Evolutionary conservation across 345 rosid species (phyloP).

Genomic region (Populus simonii): DNA sequence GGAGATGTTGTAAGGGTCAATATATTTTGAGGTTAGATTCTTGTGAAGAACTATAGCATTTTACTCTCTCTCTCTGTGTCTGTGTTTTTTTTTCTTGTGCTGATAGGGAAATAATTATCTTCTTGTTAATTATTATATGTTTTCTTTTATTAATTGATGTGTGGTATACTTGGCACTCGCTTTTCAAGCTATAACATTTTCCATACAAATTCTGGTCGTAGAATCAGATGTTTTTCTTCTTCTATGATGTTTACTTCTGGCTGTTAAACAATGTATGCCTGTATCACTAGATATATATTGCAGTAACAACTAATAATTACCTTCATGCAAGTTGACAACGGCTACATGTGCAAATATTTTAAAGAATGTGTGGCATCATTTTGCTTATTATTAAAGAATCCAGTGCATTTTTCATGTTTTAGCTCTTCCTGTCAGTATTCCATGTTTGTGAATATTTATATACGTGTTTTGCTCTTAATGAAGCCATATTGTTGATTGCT

Average conservation of each 20-base stretch:
- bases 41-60: not conserved
- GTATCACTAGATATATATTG: not conserved
- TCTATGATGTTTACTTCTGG: not conserved
- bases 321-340: not conserved
- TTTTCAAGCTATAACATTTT: not conserved
- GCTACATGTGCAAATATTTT: not conserved
- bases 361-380: not conserved
- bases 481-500: not conserved
- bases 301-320: not conserved
- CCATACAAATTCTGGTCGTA: not conserved
- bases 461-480: not conserved
- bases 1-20: not conserved
- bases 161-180: not conserved
- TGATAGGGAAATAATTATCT: conserved; percentile 3
- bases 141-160: not conserved
- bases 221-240: not conserved
- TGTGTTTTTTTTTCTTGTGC: not conserved
- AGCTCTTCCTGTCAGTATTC: not conserved
- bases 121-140: not conserved
- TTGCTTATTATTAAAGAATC: not conserved
- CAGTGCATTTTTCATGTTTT: not conserved
- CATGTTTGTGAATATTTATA: not conserved
- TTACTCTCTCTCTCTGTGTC: not conserved
- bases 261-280: not conserved
- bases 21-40: conserved; percentile 17